phyloP scores from a whole-genome alignment of 768 basidiomycete genomes.

The Xerocomellus intermedius region DNA sequence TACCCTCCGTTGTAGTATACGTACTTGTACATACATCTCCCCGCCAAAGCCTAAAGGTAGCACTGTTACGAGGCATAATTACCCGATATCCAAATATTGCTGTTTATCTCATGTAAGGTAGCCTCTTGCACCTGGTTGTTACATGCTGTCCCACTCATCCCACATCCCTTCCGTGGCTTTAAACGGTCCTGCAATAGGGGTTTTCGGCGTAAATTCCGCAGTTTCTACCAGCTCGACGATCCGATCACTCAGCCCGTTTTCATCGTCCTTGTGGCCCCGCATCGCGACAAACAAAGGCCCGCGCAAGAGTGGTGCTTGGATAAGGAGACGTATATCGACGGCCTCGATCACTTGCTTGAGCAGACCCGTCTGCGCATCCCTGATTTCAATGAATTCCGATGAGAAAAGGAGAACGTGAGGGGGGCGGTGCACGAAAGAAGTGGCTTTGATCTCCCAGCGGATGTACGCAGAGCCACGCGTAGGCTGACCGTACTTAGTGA shows the following conservation, averaged over 20 bases:
- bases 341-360: constrained; percentile 86
- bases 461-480: constrained; percentile 60
- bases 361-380: constrained; percentile 58
- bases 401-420: constrained; percentile 73
- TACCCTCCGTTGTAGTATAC: constrained; percentile 6
- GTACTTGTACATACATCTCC: constrained; percentile 14
- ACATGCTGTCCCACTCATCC: constrained; percentile 81
- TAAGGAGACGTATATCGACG: constrained; percentile 62
- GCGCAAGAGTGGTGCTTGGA: constrained; percentile 33
- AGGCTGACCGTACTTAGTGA: constrained; percentile 67
- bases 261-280: constrained; percentile 58
- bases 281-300: constrained; percentile 62
- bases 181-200: constrained; percentile 22
- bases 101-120: neutral
- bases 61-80: constrained; percentile 16
- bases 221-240: constrained; percentile 73
- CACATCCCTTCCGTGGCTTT: constrained; percentile 38
- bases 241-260: constrained; percentile 56
- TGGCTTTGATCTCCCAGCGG: constrained; percentile 75
- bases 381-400: constrained; percentile 71
- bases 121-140: neutral
- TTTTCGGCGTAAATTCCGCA: constrained; percentile 47
- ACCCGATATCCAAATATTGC: constrained; percentile 2
- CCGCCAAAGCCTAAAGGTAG: neutral
- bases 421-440: constrained; percentile 58